Base-by-base conservation (phyloP, 495 filamentous ascomycete species). In the Podospora bellae-mahoneyi region DNA sequence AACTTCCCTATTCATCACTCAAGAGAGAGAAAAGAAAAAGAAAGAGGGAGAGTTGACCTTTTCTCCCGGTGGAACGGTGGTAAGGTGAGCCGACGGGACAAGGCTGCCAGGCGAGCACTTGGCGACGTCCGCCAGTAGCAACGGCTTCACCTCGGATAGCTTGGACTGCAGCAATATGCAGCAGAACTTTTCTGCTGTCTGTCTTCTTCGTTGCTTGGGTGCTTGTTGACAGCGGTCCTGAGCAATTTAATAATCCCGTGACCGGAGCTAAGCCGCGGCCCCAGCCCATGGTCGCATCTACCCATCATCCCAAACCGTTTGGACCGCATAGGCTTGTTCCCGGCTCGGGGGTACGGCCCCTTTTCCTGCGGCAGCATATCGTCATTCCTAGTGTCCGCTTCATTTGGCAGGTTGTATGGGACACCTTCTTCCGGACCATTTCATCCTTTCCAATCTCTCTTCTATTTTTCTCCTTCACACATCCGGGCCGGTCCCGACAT, bases 221-320 rank as follows among this genome's bases (percentile, higher is more conserved):
- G 34, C 18, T 58, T 7, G 4, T 32, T 58, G 55, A 58, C 32
- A 44, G 20, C 32, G 61, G 61, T 63, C 61, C 61, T 63, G 61
- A 63, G 61, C 61, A 63, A 63, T 63, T 63, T 63, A 63, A 63
- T 63, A 58, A 62, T 63, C 61, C 61, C 61, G 61, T 63, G 61
- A 62, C 60, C 60, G 30, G 30, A 62, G 26, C 60, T n/a, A 32
- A 13, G 53, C 61, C 28, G 61, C 61, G 61, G 61, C 61, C 61
- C 32, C 34, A 27, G 28, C 23, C 23, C 19, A 32, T 48, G 28
- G 28, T 32, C 27, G 61, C 59, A 61, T 27, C 56, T 58, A 3
- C 7, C 16, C 30, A 27, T 20, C 27, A 13, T 27, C 58, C 54
- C 54, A 18, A 57, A 57, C 54, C 6, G 9, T 23, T 23, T 23